Evolutionary conservation across 2,329 filamentous ascomycete genomes (phyloP), one percentile per base, ranked within the genome.

Genomic region (Penicillium sp.): DNA sequence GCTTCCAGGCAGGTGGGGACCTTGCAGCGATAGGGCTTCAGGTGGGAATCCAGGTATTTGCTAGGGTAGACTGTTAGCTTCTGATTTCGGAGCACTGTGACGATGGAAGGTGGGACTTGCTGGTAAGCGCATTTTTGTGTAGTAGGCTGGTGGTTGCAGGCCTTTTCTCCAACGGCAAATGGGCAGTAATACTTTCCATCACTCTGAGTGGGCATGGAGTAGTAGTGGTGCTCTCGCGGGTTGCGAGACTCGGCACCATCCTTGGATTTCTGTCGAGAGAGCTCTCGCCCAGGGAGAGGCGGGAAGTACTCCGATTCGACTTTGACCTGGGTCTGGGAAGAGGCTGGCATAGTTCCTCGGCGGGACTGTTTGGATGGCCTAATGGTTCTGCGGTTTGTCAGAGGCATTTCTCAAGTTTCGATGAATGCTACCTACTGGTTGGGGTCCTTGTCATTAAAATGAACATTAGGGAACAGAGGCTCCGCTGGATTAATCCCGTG

Each of bases 41-140:
- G 72, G 73, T 97, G 91, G 23, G 91, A 96, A 72, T 97, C 91
- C 58, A 97, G 84, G 62, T 93, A 95, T 79, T 97, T 97, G 79
- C 90, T 95, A 42, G 35, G 35, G 32, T 23, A 24, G 50, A 66
- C 57, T 57, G 61, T 52, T 58, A 58, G 56, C 23, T 45, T 20
- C 31, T 27, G 23, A 32, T 40, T 13, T 4, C 9, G 42, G 11
- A 9, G 6, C 9, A 52, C 40, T 34, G 42, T 39, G 18, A 20
- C n/a, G 9, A 34, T 5, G 14, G 10, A 9, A 8, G 29, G 39
- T 44, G 40, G 18, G 20, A 74, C 88, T 80, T 85, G 95, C 90
- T 96, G 90, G 67, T 96, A 97, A 74, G 95, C 95, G 83, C 91
- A 96, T 81, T 96, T 96, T 60, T 97, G 86, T 75, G 94, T 93